Conservation (phyloP, 2,329 filamentous ascomycete genomes). For the Claviceps capensis region DNA sequence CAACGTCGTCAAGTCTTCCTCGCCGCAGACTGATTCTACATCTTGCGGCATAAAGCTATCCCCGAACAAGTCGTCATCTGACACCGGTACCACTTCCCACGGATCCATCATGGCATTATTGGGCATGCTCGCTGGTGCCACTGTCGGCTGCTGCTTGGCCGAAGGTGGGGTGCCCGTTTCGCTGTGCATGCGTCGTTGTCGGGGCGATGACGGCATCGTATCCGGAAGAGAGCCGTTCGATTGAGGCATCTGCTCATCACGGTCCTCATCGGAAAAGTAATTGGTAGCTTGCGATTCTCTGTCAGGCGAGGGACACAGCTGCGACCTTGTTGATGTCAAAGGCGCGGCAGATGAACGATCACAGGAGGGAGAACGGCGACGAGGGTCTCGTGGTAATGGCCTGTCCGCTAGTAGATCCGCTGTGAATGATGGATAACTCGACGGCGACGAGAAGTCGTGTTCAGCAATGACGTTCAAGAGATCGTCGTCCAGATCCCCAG, state of each 20-base stretch:
- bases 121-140: conserved; percentile 1
- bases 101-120: neutral
- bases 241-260: conserved; percentile 14
- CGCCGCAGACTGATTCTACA: conserved; percentile 2
- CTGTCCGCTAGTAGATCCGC: neutral
- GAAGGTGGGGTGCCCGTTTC: conserved; percentile 4
- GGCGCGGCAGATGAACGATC: conserved; percentile 11
- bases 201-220: conserved; percentile 13
- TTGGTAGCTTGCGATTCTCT: conserved; percentile 15
- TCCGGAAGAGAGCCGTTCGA: conserved; percentile 17
- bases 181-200: neutral
- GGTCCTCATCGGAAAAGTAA: conserved; percentile 15
- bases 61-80: conserved; percentile 17
- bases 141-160: conserved; percentile 16
- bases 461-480: conserved; percentile 15
- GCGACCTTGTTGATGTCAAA: conserved; percentile 10
- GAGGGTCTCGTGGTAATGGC: conserved; percentile 3
- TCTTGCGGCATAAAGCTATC: conserved; percentile 7
- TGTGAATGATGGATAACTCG: conserved; percentile 19
- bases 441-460: conserved; percentile 22
- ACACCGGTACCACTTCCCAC: neutral
- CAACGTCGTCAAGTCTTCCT: conserved; percentile 18
- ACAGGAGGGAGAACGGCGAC: conserved; percentile 3
- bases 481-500: conserved; percentile 10
- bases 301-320: conserved; percentile 8